A percentile compares a stretch with the other conserved stretches of the same genome.
phyloP scores from a whole-genome alignment of 2,329 filamentous ascomycete species.

The Arthroderma sp. region DNA sequence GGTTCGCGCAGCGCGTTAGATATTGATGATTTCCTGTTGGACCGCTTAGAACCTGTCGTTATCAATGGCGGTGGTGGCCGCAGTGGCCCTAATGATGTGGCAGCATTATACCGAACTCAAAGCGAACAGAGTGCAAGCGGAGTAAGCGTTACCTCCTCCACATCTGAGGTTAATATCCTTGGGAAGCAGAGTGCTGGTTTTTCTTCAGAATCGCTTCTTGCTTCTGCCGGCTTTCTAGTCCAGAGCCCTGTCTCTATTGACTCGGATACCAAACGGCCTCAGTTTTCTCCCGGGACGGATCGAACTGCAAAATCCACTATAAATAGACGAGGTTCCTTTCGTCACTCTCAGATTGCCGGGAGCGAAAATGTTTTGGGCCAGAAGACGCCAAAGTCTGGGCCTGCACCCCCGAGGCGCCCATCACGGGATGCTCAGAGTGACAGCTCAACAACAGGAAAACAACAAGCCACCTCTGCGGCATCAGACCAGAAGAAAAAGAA shows the following conservation, averaged over 20 bases:
- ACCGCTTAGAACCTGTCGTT: constrained; percentile 36
- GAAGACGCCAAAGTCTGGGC: not conserved
- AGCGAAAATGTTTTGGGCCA: constrained; percentile 8
- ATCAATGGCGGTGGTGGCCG: constrained; percentile 31
- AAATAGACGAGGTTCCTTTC: constrained; percentile 14
- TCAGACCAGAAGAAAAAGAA: constrained; percentile 12
- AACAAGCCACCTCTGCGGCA: constrained; percentile 2
- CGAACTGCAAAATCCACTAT: constrained; percentile 4
- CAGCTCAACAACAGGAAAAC: constrained; percentile 2
- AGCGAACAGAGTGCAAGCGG: constrained; percentile 29
- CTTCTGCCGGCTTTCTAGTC: constrained; percentile 14
- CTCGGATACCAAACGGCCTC: not conserved
- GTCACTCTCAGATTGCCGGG: constrained; percentile 17
- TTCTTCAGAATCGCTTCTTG: constrained; percentile 23
- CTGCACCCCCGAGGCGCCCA: not conserved
- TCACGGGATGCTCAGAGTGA: not conserved
- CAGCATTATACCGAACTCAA: constrained; percentile 23
- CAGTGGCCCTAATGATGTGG: constrained; percentile 13
- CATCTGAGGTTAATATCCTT: no score
- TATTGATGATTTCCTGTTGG: constrained; percentile 36
- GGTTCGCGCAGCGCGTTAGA: constrained; percentile 27
- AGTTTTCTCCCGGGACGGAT: not conserved
- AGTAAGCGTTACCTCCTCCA: constrained; percentile 19
- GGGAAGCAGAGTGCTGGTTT: constrained; percentile 11
- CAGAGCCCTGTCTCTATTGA: constrained; percentile 23